Percentiles rank a stretch among this genome's conserved stretches.
Conservation (phyloP, 495 filamentous ascomycete species). For the Polyplosphaeria fusca region DNA sequence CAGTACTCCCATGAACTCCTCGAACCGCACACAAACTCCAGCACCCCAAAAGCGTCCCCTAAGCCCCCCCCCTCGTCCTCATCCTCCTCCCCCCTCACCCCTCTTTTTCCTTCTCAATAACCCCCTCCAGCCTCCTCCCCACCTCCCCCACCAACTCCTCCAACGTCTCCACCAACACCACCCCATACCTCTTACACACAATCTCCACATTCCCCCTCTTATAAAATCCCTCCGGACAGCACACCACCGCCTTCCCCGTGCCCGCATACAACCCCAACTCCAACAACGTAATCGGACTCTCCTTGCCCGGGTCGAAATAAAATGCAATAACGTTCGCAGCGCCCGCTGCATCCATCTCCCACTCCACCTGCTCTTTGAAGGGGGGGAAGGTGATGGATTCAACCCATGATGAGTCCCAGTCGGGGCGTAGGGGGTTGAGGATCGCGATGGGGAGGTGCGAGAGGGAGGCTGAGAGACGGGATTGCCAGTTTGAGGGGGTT, state of each 20-base stretch:
- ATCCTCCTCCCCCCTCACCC: too few relatives aligned
- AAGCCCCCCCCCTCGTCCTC: too few relatives aligned
- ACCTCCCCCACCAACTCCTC: constrained; percentile 34
- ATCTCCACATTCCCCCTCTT: constrained; percentile 59
- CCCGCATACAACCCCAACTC: constrained; percentile 52
- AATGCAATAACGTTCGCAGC: constrained; percentile 53
- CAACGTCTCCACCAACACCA: constrained; percentile 41
- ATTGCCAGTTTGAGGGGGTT: constrained; percentile 16
- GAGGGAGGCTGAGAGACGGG: constrained; percentile 7
- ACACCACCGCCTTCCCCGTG: constrained; percentile 48
- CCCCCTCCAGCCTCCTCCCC: constrained; percentile 1
- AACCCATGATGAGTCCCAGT: constrained; percentile 57
- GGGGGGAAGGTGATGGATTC: constrained; percentile 48
- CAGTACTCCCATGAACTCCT: too few relatives aligned
- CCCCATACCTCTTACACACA: constrained; percentile 48
- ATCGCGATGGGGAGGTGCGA: constrained; percentile 51
- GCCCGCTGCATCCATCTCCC: constrained; percentile 59
- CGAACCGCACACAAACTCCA: too few relatives aligned
- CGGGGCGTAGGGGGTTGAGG: constrained; percentile 53
- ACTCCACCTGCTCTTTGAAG: constrained; percentile 55
- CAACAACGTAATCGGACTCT: constrained; percentile 49
- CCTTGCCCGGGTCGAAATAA: constrained; percentile 49
- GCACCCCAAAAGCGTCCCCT: too few relatives aligned
- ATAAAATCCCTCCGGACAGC: constrained; percentile 51
- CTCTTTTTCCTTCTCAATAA: not conserved